Evolutionary conservation across 106 monocot genomes (phyloP).

Genomic region (Dendrobium huoshanense): DNA sequence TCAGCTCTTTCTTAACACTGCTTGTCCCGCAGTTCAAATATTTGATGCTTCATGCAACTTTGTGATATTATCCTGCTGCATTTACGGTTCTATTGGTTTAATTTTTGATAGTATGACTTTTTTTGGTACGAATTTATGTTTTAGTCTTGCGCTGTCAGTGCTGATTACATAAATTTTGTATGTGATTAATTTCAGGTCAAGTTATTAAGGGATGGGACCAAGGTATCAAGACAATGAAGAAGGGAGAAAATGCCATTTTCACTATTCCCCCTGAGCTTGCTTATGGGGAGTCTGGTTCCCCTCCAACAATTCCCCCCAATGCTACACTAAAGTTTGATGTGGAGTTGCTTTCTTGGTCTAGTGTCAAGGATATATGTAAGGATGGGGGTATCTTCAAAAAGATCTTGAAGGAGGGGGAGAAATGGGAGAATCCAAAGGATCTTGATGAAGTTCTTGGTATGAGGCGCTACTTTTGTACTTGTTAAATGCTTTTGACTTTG

Average conservation of each 20-base stretch:
- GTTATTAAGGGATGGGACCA: constrained; percentile 76
- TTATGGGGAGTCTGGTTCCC: constrained; percentile 59
- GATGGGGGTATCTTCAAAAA: constrained; percentile 82
- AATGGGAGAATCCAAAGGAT: constrained; percentile 88
- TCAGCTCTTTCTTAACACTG: no score
- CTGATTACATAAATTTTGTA: not conserved
- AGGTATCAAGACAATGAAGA: constrained; percentile 67
- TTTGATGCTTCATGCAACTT: no score
- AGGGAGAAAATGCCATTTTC: constrained; percentile 66
- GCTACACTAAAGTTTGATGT: constrained; percentile 78
- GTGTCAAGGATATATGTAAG: constrained; percentile 74
- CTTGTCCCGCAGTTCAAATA: no score
- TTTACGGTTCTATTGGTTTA: not conserved
- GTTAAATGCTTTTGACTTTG: not conserved
- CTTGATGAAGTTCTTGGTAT: constrained; percentile 75
- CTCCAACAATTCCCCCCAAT: constrained; percentile 57
- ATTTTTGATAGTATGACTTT: not conserved
- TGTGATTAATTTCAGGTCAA: constrained; percentile 25
- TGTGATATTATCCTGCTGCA: no score
- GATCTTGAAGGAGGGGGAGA: constrained; percentile 66
- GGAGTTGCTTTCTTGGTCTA: constrained; percentile 78
- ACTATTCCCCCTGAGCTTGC: constrained; percentile 62
- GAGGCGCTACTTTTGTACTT: not conserved
- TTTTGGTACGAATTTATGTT: not conserved
- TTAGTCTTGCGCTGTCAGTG: not conserved